Evolutionary conservation across 2,329 filamentous ascomycete species (phyloP).

Genomic region (Aureobasidium vineae): DNA sequence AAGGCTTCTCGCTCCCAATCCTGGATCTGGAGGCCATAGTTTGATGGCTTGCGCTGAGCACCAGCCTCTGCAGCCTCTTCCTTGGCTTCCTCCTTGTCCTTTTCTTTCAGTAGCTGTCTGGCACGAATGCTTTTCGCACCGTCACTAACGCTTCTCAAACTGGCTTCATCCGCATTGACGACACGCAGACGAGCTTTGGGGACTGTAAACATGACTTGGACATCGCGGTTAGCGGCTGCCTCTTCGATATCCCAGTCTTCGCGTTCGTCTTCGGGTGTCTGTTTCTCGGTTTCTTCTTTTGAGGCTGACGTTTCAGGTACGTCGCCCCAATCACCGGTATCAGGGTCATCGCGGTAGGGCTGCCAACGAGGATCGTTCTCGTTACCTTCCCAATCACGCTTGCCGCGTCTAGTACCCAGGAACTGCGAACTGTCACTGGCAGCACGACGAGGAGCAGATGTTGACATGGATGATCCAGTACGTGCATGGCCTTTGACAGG

Average conservation of each 20-base stretch:
- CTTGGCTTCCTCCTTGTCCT: background rate
- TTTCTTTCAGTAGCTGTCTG: conserved; percentile 1
- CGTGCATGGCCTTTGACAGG: conserved; percentile 13
- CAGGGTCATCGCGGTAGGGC: conserved; percentile 38
- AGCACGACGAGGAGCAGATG: conserved; percentile 41
- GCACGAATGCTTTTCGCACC: conserved; percentile 28
- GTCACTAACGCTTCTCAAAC: conserved; percentile 39
- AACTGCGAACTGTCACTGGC: conserved; percentile 46
- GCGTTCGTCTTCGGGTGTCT: conserved; percentile 35
- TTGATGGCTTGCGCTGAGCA: conserved; percentile 14
- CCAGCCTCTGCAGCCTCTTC: conserved; percentile 5
- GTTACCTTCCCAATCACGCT: conserved; percentile 40
- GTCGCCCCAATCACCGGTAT: conserved; percentile 40
- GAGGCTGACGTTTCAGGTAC: background rate
- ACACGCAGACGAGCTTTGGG: conserved; percentile 81
- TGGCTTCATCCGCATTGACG: conserved; percentile 70
- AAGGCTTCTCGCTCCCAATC: conserved; percentile 25
- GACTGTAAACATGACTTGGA: conserved; percentile 82
- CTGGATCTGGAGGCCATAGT: conserved; percentile 21
- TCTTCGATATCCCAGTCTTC: conserved; percentile 54
- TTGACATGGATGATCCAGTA: conserved; percentile 12
- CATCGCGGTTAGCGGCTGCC: conserved; percentile 47
- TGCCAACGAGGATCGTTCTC: conserved; percentile 31
- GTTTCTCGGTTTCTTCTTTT: background rate
- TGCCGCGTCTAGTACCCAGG: conserved; percentile 44